These are phyloP conservation scores for Cucurbitaria berberidis DNA, from an alignment of 2,329 filamentous ascomycete genomes.

Conservation along the genomic window DNA sequence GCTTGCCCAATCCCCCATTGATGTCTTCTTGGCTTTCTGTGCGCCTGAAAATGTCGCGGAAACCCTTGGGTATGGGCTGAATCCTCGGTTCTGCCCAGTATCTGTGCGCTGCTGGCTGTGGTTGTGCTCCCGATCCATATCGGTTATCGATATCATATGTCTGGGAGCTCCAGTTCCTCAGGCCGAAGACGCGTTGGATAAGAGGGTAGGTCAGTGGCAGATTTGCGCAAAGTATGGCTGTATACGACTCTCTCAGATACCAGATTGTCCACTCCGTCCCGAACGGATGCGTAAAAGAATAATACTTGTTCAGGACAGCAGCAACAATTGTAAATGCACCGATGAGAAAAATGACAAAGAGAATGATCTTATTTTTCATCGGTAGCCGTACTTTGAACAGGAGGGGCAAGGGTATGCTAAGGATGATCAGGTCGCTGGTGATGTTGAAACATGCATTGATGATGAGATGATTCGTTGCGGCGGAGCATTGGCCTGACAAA, in stretches of 20 bases:
- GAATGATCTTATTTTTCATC: conserved; percentile 58
- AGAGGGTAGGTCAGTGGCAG: conserved; percentile 66
- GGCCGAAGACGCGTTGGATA: conserved; percentile 56
- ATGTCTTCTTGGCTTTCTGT: conserved; percentile 34
- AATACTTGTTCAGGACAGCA: conserved; percentile 66
- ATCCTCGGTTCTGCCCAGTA: conserved; percentile 21
- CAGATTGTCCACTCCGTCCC: conserved; percentile 64
- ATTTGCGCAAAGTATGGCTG: conserved; percentile 66
- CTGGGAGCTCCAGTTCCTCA: conserved; percentile 41
- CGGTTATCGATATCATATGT: conserved; percentile 16
- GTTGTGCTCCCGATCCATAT: conserved; percentile 7
- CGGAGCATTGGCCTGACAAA: conserved; percentile 49
- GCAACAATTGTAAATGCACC: conserved; percentile 61
- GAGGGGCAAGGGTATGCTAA: conserved; percentile 55
- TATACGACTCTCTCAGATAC: conserved; percentile 63
- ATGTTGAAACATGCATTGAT: conserved; percentile 53
- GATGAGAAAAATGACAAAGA: conserved; percentile 63
- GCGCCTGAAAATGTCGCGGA: conserved; percentile 18
- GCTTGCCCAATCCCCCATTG: conserved; percentile 22
- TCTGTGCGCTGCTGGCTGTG: conserved; percentile 4
- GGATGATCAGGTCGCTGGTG: conserved; percentile 55
- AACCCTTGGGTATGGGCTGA: conserved; percentile 16
- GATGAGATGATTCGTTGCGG: conserved; percentile 50
- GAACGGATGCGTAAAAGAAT: conserved; percentile 64
- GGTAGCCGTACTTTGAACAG: conserved; percentile 53